phyloP scores from a whole-genome alignment of 768 basidiomycete genomes.

The Coprinopsis sp. region DNA sequence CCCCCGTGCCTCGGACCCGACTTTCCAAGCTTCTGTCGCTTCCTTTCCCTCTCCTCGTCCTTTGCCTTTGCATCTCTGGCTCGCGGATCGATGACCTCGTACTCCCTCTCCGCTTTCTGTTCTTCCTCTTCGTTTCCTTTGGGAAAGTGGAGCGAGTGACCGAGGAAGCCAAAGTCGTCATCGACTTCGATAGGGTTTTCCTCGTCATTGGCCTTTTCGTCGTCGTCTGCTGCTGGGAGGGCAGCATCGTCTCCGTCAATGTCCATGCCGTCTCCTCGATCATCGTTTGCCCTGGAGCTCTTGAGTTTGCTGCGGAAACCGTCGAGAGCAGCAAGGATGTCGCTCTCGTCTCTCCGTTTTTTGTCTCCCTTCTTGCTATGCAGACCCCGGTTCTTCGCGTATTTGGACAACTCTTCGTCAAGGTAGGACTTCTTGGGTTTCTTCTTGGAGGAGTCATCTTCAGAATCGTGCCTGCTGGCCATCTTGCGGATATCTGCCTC shows the following conservation, averaged over 20 bases:
- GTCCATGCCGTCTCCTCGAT: conserved; percentile 38
- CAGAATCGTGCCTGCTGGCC: conserved; percentile 53
- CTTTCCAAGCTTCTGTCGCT: conserved; percentile 34
- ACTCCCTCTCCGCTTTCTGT: conserved; percentile 75
- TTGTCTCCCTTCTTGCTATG: conserved; percentile 39
- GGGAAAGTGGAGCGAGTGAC: conserved; percentile 68
- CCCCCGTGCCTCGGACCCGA: conserved; percentile 23
- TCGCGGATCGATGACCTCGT: conserved; percentile 86
- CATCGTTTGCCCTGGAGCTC: too few relatives aligned
- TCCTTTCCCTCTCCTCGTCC: conserved; percentile 74
- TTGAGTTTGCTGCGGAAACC: conserved; percentile 73
- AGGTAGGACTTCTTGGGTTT: conserved; percentile 67
- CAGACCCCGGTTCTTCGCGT: conserved; percentile 59
- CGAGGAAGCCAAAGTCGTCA: conserved; percentile 69
- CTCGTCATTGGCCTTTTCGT: conserved; percentile 17
- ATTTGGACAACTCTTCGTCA: conserved; percentile 79
- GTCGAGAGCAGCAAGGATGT: conserved; percentile 62
- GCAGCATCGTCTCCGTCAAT: conserved; percentile 21
- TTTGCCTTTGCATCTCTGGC: conserved; percentile 66
- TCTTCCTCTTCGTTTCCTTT: conserved; percentile 77
- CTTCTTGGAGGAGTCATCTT: conserved; percentile 55
- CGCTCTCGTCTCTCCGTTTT: conserved; percentile 59
- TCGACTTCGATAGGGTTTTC: conserved; percentile 74
- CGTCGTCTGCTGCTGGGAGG: conserved; percentile 14
- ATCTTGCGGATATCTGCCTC: conserved; percentile 84